These are phyloP conservation scores for Ulota crispa DNA, from an alignment of 225 moss, liverwort and hornwort genomes.

Conservation along the genomic window DNA sequence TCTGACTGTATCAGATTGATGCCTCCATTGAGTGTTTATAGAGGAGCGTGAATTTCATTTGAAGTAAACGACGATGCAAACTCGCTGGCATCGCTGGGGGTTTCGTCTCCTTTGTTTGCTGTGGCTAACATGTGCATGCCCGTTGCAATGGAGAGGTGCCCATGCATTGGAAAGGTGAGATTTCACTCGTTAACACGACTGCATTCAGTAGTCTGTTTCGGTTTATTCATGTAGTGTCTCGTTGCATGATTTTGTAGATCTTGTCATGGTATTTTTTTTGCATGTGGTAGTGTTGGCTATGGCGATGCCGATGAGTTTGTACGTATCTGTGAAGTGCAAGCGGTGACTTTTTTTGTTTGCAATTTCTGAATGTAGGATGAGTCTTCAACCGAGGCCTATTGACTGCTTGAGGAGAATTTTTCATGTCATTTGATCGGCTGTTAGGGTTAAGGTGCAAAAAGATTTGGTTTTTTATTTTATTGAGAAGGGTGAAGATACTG, in stretches of 20 bases:
- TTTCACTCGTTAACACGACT: not conserved
- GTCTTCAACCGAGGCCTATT: not conserved
- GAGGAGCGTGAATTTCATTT: not conserved
- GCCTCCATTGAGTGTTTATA: not conserved
- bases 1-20: not conserved
- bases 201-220: not conserved
- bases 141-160: not conserved
- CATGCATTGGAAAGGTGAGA: constrained; percentile 33
- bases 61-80: not conserved
- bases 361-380: not conserved
- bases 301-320: constrained; percentile 7
- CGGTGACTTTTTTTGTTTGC: not conserved
- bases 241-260: not conserved
- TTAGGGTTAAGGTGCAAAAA: not conserved
- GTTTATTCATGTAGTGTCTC: not conserved
- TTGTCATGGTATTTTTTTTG: constrained; percentile 4
- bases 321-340: not conserved
- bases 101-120: not conserved
- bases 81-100: not conserved
- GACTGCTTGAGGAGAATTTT: not conserved
- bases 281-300: not conserved
- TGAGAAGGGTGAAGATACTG: constrained; percentile 1
- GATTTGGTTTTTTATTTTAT: not conserved
- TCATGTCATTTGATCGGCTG: not conserved
- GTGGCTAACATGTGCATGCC: constrained; percentile 14